phyloP scores from a whole-genome alignment of 1,284 basidiomycete genomes.

The Boletus mariae region DNA sequence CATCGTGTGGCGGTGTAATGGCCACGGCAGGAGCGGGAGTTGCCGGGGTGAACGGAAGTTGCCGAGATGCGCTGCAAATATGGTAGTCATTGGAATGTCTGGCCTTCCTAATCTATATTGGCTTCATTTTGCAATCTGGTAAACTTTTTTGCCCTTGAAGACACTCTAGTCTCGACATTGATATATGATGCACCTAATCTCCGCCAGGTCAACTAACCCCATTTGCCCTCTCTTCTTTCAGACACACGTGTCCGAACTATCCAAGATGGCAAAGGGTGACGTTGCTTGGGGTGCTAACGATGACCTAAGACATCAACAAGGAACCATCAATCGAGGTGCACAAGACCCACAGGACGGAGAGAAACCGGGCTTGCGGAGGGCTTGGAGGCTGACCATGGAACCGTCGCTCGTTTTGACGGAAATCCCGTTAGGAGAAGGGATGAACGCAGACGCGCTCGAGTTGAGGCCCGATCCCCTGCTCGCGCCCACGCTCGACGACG shows the following conservation, averaged over 20 bases:
- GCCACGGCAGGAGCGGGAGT: neutral
- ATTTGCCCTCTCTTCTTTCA: neutral
- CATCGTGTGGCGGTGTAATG: neutral
- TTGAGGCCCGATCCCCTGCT: conserved; percentile 13
- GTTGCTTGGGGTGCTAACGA: conserved; percentile 22
- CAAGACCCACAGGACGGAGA: conserved; percentile 23
- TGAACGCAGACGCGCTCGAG: conserved; percentile 24
- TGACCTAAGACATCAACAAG: conserved; percentile 4
- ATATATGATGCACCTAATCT: conserved; percentile 1
- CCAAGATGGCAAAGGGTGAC: conserved; percentile 29
- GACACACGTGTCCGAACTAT: conserved; percentile 17
- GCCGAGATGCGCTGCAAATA: neutral
- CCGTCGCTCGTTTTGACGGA: conserved; percentile 24
- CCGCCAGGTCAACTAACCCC: neutral
- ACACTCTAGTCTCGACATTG: neutral
- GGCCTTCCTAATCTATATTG: neutral
- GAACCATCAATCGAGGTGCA: neutral
- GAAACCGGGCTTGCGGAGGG: conserved; percentile 16
- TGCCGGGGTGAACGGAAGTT: neutral
- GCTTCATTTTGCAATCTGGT: neutral
- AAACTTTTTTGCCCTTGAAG: neutral
- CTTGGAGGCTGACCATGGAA: conserved; percentile 11
- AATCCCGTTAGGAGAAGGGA: conserved; percentile 17
- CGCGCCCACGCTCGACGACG: neutral
- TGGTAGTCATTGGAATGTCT: too few species aligned